Evolutionary conservation across 176 grass and related monocot species (phyloP), one percentile per base, ranked within the genome.

Genomic region (Puccinellia tenuiflora): DNA sequence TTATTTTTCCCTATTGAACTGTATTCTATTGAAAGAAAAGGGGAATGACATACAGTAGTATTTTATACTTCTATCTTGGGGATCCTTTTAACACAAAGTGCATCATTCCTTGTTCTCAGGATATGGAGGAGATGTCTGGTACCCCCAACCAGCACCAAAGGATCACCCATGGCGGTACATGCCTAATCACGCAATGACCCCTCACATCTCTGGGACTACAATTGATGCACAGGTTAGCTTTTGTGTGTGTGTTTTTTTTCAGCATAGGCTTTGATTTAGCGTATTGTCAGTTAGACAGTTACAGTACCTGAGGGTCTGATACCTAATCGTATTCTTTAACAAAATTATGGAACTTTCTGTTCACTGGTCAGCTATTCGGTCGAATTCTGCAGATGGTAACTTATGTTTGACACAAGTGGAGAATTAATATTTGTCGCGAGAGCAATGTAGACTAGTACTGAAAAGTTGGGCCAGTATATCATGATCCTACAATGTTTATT

Each of bases 181-280:
- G 96, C 90, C 96, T 75, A 98, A 98, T 80, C 90, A 98, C 26
- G 96, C 92, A 18, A 98, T 98, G 92, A 95, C 92, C 17, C 92
- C 92, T 76, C 92, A 95, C 26, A 92, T 92, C 25, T 92, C 90
- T 53, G 90, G 92, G 21, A 95, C 92, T 26, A 92, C 92, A 75
- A 95, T 95, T 81, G 92, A 95, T 83, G 90, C 48, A 15, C 90
- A 92, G 75, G 92, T 95, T 26, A 56, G 17, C 22, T 77, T 67
- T 4, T 63, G 7, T 77, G 42, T 43, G 50, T 79, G 15, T n/a
- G n/a, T n/a, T 54, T 8, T 80, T 24, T 33, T 64, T 85, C 29
- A 68, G 9, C 17, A 51, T 88, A n/a, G n/a, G 43, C 15, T 29
- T 57, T 29, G 6, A 45, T 15, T 34, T 21, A 39, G 17, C 7